Evolutionary conservation across 1,284 basidiomycete species (phyloP).

Genomic region (Chiua sp.): DNA sequence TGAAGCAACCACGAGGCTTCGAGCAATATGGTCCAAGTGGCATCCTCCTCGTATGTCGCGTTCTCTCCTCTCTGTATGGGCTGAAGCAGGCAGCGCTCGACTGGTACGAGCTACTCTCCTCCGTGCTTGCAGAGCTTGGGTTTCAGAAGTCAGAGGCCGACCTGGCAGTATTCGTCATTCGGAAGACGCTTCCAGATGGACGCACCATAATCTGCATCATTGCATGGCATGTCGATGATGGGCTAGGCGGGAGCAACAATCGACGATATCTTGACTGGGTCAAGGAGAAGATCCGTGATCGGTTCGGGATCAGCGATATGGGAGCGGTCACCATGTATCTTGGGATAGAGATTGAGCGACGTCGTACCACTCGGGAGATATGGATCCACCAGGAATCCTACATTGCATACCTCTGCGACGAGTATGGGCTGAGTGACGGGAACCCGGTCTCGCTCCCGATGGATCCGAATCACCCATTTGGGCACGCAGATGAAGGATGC

Average conservation of each 20-base stretch:
- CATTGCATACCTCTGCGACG: not conserved
- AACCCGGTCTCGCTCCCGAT: not conserved
- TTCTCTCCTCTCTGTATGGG: conserved; percentile 13
- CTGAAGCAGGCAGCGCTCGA: conserved; percentile 12
- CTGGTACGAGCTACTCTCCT: conserved; percentile 10
- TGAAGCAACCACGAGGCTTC: conserved; percentile 10
- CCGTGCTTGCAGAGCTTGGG: not conserved
- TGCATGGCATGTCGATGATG: no score
- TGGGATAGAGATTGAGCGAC: not conserved
- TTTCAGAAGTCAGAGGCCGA: conserved; percentile 3
- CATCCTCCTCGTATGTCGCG: no score
- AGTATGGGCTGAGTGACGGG: conserved; percentile 3
- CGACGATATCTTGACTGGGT: no score
- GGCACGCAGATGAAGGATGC: not conserved
- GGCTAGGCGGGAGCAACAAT: no score
- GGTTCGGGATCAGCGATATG: no score
- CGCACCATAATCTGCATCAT: conserved; percentile 1
- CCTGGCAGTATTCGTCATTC: conserved; percentile 3
- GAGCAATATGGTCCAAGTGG: conserved; percentile 7
- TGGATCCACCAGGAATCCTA: conserved; percentile 19
- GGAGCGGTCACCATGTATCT: no score
- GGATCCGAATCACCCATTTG: conserved; percentile 9
- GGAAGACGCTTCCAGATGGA: fast-evolving
- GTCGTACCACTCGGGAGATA: fast-evolving
- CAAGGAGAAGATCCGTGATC: no score